Evolutionary conservation across 2,329 filamentous ascomycete species (phyloP).

Genomic region (Botrytis fragariae): DNA sequence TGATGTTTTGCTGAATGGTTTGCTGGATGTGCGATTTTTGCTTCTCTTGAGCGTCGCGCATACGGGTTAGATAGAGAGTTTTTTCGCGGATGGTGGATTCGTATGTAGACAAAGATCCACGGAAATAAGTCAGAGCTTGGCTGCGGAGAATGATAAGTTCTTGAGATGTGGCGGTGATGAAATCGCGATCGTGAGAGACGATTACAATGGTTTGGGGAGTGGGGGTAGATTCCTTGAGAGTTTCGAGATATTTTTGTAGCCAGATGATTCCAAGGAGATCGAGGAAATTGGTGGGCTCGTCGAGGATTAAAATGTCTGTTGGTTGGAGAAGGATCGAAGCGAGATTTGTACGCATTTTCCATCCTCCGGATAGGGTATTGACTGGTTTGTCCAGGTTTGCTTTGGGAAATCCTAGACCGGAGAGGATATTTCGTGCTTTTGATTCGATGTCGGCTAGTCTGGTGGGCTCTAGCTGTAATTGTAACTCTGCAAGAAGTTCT

Average conservation of each 20-base stretch:
- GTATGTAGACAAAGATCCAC: constrained; percentile 70
- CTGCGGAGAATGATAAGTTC: constrained; percentile 76
- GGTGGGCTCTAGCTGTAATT: constrained; percentile 65
- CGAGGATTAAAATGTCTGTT: constrained; percentile 74
- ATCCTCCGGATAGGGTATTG: constrained; percentile 70
- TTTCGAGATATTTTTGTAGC: constrained; percentile 70
- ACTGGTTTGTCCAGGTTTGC: constrained; percentile 58
- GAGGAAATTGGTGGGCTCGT: constrained; percentile 85
- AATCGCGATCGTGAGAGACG: constrained; percentile 82
- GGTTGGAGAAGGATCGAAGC: constrained; percentile 67
- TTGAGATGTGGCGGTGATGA: constrained; percentile 70
- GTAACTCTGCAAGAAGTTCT: constrained; percentile 67
- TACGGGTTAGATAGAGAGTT: constrained; percentile 64
- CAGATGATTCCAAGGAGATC: constrained; percentile 82
- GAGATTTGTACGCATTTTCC: constrained; percentile 68
- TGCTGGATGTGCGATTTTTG: constrained; percentile 79
- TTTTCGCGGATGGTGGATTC: constrained; percentile 67
- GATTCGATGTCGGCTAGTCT: constrained; percentile 62
- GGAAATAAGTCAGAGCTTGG: constrained; percentile 69
- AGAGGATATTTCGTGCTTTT: constrained; percentile 62
- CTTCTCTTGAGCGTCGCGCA: constrained; percentile 80
- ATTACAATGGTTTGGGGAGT: constrained; percentile 67
- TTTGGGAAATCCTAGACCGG: constrained; percentile 59
- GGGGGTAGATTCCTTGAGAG: constrained; percentile 50
- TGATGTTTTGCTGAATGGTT: constrained; percentile 71